These are phyloP conservation scores for Cenchrus americanus DNA, from an alignment of 176 grass and related monocot genomes.

Conservation along the genomic window DNA sequence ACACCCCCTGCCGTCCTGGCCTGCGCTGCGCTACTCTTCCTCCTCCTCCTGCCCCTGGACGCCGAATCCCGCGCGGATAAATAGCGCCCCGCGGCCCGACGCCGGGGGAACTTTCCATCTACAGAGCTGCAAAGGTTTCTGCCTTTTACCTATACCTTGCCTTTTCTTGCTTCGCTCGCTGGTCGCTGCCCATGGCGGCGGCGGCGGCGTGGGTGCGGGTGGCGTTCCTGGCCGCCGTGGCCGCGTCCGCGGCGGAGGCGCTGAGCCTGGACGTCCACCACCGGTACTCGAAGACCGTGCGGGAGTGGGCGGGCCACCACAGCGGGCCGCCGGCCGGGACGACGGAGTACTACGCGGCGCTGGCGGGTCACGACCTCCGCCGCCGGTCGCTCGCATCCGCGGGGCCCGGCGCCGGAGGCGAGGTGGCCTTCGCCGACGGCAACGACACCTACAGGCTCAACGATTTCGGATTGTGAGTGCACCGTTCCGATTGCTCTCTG, in stretches of 20 bases:
- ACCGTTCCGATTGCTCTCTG: too few species aligned
- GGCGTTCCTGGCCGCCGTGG: conserved; percentile 24
- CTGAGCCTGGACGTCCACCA: conserved; percentile 87
- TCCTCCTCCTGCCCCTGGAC: not conserved
- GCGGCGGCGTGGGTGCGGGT: conserved; percentile 4
- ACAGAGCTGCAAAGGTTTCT: conserved; percentile 14
- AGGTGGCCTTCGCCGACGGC: conserved; percentile 66
- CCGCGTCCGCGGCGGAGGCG: conserved; percentile 28
- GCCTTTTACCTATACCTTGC: not conserved
- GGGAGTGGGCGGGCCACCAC: conserved; percentile 52
- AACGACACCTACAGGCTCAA: conserved; percentile 56
- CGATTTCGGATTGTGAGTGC: conserved; percentile 81
- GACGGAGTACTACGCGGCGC: conserved; percentile 66
- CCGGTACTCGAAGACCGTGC: conserved; percentile 72
- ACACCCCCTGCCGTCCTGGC: not conserved
- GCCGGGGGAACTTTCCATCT: not conserved
- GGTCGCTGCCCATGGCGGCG: conserved; percentile 29
- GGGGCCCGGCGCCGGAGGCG: not conserved
- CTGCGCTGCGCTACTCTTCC: not conserved
- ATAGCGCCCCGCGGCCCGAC: conserved; percentile 28
- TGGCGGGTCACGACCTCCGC: conserved; percentile 70
- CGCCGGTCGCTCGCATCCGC: conserved; percentile 54
- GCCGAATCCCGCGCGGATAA: conserved; percentile 30
- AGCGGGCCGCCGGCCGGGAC: conserved; percentile 59
- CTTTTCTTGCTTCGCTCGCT: not conserved